Evolutionary conservation across 371 early-diverging fungal species (phyloP), one percentile per base, ranked within the genome.

Genomic region (Apophysomyces trapeziformis): DNA sequence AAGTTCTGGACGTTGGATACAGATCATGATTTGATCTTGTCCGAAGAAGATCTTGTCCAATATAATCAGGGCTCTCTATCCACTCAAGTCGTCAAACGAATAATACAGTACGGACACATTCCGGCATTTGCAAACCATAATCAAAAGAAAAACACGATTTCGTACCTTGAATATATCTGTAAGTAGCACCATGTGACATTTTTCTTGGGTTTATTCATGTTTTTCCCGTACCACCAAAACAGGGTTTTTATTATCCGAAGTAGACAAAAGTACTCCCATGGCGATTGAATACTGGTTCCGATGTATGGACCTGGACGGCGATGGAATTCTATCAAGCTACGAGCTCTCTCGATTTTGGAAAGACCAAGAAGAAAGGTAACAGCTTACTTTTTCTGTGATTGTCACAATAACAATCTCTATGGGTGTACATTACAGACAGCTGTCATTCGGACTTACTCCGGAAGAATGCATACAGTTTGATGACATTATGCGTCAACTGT

Each of bases 261-360:
- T 92, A 16, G 94, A 95, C 76, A 95, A 95, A 74, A 82, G 85
- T 46, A 85, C 84, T 4, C 80, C 84, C 11, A 82, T 85, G 12
- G 88, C 93, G 1, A 87, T 92, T 44, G 95, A 94, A 67, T 96
- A 93, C 74, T 96, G 77, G 77, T 96, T 95, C 81, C 84, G 93
- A 57, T 90, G 90, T 61, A 76, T 96, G 75, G 96, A 96, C 70
- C 67, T 90, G 6, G 96, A 96, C 71, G 90, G 91, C 8, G 96
- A 96, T 77, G 96, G 95, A 4, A 62, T 89, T 3, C 74, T 96
- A 13, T 84, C 89, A 12, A 79, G 90, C 21, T 91, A 89, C 74
- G 97, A 96, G 74, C 70, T 96, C 11, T 81, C 87, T 44, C 82
- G 88, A 56, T 89, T 95, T 70, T 96, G 86, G 76, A 86, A 89